Base-by-base conservation (phyloP, 257 asterid genomes). In the Fraxinus quadrangulata region DNA sequence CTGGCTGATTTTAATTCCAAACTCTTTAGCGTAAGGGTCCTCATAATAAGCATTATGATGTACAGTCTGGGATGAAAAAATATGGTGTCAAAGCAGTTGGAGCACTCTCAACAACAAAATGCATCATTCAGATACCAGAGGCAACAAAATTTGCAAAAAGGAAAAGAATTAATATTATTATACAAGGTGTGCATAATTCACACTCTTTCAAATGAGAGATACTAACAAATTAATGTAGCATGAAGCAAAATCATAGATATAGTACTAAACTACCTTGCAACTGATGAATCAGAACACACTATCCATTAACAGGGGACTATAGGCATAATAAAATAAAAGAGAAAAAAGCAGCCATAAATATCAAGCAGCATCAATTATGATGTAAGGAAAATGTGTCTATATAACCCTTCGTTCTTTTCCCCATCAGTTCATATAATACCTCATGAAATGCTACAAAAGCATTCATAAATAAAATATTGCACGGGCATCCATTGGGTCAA, bases 1-100 rank as follows among this genome's bases (percentile, higher is more conserved):
- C 69, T 85, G 97, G 75, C 97, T 96, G 17, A 96, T 96, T 79
- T 91, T 96, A n/a, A 96, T 96, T 21, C 99, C 99, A 74, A 93
- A 96, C 82, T 96, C 99, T 68, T 86, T 82, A 0, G 99, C 99
- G 63, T 90, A 96, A 17, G 90, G 92, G 76, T 96, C 99, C 0
- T 89, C 67, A 21, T 84, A 91, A 86, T 96, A 96, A 37, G 95
- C 96, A 81, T 96, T 96, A 33, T 90, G 98, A 12, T 33, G 81
- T 26, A 93, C 98, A 59, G 99, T 94, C 99, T 96, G 26, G 1
- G 83, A 54, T 75, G 34, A 42, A 13, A 42, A 67, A 61, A 8
- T 13, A 49, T 70, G 28, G 6, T 39, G 23, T 16, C 4, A 49
- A 70, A 71, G 47, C n/a, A 19, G 33, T 66, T 34, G 37, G 61